Base-by-base conservation (phyloP, 1,284 basidiomycete species). In the Cystobasidium pallidum region DNA sequence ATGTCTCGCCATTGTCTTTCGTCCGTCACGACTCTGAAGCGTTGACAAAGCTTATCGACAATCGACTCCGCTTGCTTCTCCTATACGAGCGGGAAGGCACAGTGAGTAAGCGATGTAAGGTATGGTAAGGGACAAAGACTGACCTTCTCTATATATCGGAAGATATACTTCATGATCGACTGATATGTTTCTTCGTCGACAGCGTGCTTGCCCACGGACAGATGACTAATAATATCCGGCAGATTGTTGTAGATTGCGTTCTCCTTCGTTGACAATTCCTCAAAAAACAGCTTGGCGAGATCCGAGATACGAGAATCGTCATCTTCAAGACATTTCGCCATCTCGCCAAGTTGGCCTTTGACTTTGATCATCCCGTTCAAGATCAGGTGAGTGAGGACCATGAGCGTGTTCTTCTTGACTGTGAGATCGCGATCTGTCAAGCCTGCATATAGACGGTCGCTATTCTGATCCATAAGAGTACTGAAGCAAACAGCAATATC, bases 341-440 rank as follows among this genome's bases (percentile, higher is more conserved):
- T 97, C 84, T 98, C 96, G 39, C 96, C 95, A 2, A 98, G 84
- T 81, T 99, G 95, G 0, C 96, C 96, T 82, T 99, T 99, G 79
- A 98, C 95, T 82, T 99, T 99, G 84, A 97, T 92, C 95, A 98
- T 98, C 0, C 95, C 95, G 79, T 98, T 98, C 75, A 98, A 82
- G 79, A 99, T 99, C 75, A 99, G 83, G 82, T 99, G 94, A 2
- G 95, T 98, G 73, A 99, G 85, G 58, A 99, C 95, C 95, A 99
- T 99, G 61, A 99, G 86, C 52, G 95, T 97, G 82, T 98, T 97
- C 85, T 99, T 98, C 88, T 98, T 99, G 74, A 99, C 95, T 54
- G 90, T 87, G 3, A 92, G 83, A 79, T 97, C 88, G 24, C 83
- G 81, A 81, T 99, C 95, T 10, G 89, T 88, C 51, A 99, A 86